Evolutionary conservation across 2,329 filamentous ascomycete species (phyloP).

Genomic region (Pseudovirgaria hyperparasitica): DNA sequence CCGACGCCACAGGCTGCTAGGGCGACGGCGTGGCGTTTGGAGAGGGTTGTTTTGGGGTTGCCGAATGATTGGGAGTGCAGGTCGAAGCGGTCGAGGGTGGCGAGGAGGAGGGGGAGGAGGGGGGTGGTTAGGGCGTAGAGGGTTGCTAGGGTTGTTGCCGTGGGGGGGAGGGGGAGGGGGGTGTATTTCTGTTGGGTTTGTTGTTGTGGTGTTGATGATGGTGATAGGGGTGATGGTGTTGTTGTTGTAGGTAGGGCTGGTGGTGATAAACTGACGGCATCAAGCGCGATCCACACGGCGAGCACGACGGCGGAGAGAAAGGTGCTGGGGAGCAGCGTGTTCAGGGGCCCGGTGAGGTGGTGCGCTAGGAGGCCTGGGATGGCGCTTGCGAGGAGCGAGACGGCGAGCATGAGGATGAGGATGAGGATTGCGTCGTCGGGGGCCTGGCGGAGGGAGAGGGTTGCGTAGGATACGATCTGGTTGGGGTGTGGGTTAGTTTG

Average conservation of each 20-base stretch:
- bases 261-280: no score
- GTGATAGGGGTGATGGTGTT: no score
- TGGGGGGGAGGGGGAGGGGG: no score
- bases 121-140: conserved; percentile 8
- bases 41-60: no score
- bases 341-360: conserved; percentile 18
- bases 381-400: conserved; percentile 18
- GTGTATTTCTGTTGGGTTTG: no score
- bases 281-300: no score
- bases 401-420: conserved; percentile 17
- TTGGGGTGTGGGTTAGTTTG: conserved; percentile 1
- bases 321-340: conserved; percentile 18
- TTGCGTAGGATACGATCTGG: conserved; percentile 17
- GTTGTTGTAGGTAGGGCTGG: no score
- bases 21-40: conserved; percentile 1
- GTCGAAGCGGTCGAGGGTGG: no score
- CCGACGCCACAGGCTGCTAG: background rate
- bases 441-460: conserved; percentile 12
- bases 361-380: conserved; percentile 17
- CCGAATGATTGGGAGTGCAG: no score
- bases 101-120: conserved; percentile 4
- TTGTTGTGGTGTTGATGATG: no score
- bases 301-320: conserved; percentile 9
- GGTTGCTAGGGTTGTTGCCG: no score
- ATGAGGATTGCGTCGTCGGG: conserved; percentile 12